Evolutionary conservation across 371 early-diverging fungal species (phyloP).

Genomic region (Saksenaea vasiformis): DNA sequence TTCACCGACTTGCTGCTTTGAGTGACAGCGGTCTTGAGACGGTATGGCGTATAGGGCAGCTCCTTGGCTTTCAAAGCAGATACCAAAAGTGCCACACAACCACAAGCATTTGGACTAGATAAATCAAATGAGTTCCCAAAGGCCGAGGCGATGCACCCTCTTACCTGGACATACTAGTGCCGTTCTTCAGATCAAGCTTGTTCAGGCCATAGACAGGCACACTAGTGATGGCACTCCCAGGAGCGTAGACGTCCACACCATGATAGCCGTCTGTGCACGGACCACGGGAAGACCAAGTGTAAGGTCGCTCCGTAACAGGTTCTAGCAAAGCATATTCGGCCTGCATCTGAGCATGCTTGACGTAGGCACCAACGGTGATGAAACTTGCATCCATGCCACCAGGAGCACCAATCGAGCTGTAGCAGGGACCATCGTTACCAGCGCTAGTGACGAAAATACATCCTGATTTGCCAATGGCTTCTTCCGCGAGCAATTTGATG

Average conservation of each 20-base stretch:
- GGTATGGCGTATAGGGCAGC: conserved; percentile 76
- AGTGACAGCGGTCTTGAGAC: conserved; percentile 78
- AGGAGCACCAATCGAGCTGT: conserved; percentile 86
- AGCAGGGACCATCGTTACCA: conserved; percentile 92
- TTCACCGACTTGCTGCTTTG: conserved; percentile 75
- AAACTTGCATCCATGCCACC: conserved; percentile 77
- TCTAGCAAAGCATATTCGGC: conserved; percentile 87
- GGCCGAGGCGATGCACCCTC: not conserved
- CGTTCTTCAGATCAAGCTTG: conserved; percentile 84
- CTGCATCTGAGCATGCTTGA: conserved; percentile 82
- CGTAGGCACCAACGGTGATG: conserved; percentile 93
- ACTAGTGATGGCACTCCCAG: conserved; percentile 92
- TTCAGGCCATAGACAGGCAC: conserved; percentile 87
- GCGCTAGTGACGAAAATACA: conserved; percentile 89
- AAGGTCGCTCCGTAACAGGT: conserved; percentile 73
- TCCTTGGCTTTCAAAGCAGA: conserved; percentile 77
- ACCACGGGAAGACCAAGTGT: conserved; percentile 91
- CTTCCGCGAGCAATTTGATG: conserved; percentile 75
- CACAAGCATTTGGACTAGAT: conserved; percentile 87
- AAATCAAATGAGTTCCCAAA: not conserved
- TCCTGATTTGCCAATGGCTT: conserved; percentile 81
- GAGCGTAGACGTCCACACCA: conserved; percentile 87
- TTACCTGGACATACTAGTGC: conserved; percentile 85
- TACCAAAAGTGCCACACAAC: conserved; percentile 80
- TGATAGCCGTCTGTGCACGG: conserved; percentile 87